These are phyloP conservation scores for Sugiyamaella qingdaonensis DNA, from an alignment of 805 yeast genomes.

Conservation along the genomic window DNA sequence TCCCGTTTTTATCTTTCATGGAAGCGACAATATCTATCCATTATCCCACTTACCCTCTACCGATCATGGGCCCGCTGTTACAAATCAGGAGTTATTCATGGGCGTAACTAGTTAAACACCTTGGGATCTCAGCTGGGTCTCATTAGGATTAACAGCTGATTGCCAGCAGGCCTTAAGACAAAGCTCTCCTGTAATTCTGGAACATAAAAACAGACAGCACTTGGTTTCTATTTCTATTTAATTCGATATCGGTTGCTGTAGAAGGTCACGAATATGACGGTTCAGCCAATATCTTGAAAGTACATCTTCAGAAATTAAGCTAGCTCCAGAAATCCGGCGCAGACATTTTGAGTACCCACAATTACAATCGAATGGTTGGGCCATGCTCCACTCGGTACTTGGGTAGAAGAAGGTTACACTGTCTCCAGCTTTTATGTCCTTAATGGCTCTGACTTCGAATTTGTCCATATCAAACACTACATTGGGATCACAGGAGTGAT, in stretches of 20 bases:
- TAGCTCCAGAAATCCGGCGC: slow-evolving; percentile 8
- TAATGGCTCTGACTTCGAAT: slow-evolving; percentile 10
- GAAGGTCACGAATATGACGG: slow-evolving; percentile 2
- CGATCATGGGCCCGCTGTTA: too few species aligned
- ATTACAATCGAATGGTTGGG: slow-evolving; percentile 9
- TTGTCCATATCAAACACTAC: slow-evolving; percentile 8
- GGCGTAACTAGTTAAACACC: too few species aligned
- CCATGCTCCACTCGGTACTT: slow-evolving; percentile 12
- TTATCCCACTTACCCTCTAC: too few species aligned
- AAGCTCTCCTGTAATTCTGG: too few species aligned
- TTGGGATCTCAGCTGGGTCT: too few species aligned
- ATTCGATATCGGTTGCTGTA: not conserved
- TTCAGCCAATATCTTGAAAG: slow-evolving; percentile 6
- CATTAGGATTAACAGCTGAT: too few species aligned
- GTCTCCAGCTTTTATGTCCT: slow-evolving; percentile 4
- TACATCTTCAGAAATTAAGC: not conserved
- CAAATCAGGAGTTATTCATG: too few species aligned
- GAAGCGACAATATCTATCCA: too few species aligned
- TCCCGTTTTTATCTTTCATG: too few species aligned
- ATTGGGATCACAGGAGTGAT: slow-evolving; percentile 13
- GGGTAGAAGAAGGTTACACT: slow-evolving; percentile 10
- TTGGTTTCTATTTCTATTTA: too few species aligned
- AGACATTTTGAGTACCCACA: slow-evolving; percentile 1
- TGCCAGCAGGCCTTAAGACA: too few species aligned
- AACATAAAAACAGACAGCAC: too few species aligned